phyloP scores from a whole-genome alignment of 257 asterid species.

The Nicotiana benthamiana region DNA sequence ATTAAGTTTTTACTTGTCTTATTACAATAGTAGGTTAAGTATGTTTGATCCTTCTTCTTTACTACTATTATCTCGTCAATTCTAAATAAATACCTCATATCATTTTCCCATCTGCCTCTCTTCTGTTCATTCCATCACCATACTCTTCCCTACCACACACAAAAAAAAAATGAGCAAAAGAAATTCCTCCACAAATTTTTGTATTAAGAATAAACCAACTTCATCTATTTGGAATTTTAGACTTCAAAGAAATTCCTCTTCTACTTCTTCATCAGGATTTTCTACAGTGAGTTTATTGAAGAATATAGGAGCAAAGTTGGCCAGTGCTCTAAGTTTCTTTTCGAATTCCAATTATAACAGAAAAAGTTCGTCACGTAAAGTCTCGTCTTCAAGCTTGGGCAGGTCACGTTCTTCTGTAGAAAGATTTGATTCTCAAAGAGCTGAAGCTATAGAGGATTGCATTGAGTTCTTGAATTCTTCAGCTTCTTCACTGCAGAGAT shows the following conservation, averaged over 20 bases:
- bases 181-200: conserved; percentile 8
- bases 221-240: conserved; percentile 25
- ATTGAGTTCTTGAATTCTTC: conserved; percentile 80
- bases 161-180: conserved; percentile 12
- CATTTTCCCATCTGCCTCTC: not conserved
- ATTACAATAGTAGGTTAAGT: conserved; percentile 1
- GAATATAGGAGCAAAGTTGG: conserved; percentile 46
- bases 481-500: conserved; percentile 43
- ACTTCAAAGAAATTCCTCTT: conserved; percentile 19
- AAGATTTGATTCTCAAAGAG: conserved; percentile 68
- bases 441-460: conserved; percentile 86
- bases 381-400: conserved; percentile 51
- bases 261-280: conserved; percentile 4
- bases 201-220: conserved; percentile 21
- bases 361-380: conserved; percentile 40
- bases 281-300: conserved; percentile 34
- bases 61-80: conserved; percentile 3
- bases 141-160: conserved; percentile 3
- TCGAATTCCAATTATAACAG: conserved; percentile 16
- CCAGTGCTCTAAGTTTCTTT: conserved; percentile 24
- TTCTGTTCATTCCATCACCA: not conserved
- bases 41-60: not conserved
- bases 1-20: not conserved
- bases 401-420: conserved; percentile 68
- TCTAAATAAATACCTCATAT: conserved; percentile 28